Evolutionary conservation across 176 grass and related monocot genomes (phyloP), one percentile per base, ranked within the genome.

Genomic region (Tillandsia fasciculata): DNA sequence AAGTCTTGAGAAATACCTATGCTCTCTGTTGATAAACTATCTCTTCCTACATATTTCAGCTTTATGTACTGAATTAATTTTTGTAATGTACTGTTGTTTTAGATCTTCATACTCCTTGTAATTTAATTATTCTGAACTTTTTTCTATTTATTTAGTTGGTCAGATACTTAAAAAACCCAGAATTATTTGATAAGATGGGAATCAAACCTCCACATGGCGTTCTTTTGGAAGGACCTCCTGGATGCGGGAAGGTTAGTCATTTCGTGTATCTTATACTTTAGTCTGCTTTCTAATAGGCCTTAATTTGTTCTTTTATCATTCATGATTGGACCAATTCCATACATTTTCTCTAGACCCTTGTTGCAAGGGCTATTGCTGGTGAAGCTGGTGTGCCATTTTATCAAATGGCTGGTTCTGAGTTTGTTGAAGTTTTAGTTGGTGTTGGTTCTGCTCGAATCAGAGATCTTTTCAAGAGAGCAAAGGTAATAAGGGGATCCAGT

Each of bases 341-440:
- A 6, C 49, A 52, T 51, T 12, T 26, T 50, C 12, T 67, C 11
- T 58, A 77, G 75, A 77, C 75, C 47, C 70, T 73, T 26, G 52
- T 80, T 74, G 78, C 78, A 24, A 80, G 74, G 70, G 70, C 78
- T 58, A 80, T 80, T 33, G 78, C 78, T 66, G 78, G 78, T 80
- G 78, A 80, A 73, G 78, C 78, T 67, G 51, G 63, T 13, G 78
- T 80, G 12, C 78, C 78, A 73, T 80, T 80, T 67, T 80, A 80
- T 74, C 78, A 80, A 80, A 80, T 80, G 78, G 78, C 78, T 74
- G 78, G 78, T 48, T 80, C 78, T 63, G 78, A 80, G 61, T 80
- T 80, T 80, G 78, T 80, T 59, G 78, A 80, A 61, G 69, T 80
- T 49, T 64, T 80, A 22, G 78, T 80, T 72, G 78, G 78, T 68